Conservation (phyloP, 2,329 filamentous ascomycete species). For the Talaromyces pinophilus region DNA sequence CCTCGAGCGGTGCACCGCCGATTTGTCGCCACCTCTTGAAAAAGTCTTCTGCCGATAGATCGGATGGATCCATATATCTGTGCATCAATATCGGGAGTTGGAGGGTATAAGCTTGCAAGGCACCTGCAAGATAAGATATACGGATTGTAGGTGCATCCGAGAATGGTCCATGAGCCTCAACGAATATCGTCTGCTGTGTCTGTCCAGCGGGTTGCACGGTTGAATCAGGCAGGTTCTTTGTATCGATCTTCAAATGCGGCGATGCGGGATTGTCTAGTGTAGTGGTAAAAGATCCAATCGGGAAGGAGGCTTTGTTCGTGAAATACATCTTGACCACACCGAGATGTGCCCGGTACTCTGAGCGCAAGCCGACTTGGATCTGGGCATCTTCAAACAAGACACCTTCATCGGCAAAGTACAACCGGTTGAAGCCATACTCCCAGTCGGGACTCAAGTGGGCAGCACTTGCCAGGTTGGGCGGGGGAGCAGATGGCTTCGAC, state of each 20-base stretch:
- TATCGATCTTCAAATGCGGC: conserved; percentile 75
- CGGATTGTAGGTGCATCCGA: conserved; percentile 84
- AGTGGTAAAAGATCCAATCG: conserved; percentile 89
- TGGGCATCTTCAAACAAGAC: conserved; percentile 94
- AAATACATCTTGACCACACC: conserved; percentile 96
- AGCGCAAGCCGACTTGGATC: conserved; percentile 86
- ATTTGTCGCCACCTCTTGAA: conserved; percentile 99
- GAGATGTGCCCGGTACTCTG: conserved; percentile 93
- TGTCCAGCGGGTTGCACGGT: conserved; percentile 73
- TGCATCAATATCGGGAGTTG: conserved; percentile 86
- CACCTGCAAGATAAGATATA: conserved; percentile 90
- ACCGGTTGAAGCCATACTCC: conserved; percentile 83
- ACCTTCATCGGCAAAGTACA: conserved; percentile 79
- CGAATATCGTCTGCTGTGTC: conserved; percentile 91
- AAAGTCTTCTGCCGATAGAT: conserved; percentile 86
- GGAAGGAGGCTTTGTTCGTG: conserved; percentile 83
- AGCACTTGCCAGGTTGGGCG: conserved; percentile 84
- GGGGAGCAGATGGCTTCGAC: conserved; percentile 53
- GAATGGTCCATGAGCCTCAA: conserved; percentile 82
- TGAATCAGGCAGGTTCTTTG: conserved; percentile 85
- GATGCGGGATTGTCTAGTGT: conserved; percentile 73
- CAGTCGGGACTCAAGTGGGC: conserved; percentile 92
- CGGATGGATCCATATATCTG: conserved; percentile 95
- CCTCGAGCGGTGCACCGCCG: conserved; percentile 80
- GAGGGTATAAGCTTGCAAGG: conserved; percentile 86